These are phyloP conservation scores for Fusarium sp. DNA, from an alignment of 2,329 filamentous ascomycete genomes.

Conservation along the genomic window DNA sequence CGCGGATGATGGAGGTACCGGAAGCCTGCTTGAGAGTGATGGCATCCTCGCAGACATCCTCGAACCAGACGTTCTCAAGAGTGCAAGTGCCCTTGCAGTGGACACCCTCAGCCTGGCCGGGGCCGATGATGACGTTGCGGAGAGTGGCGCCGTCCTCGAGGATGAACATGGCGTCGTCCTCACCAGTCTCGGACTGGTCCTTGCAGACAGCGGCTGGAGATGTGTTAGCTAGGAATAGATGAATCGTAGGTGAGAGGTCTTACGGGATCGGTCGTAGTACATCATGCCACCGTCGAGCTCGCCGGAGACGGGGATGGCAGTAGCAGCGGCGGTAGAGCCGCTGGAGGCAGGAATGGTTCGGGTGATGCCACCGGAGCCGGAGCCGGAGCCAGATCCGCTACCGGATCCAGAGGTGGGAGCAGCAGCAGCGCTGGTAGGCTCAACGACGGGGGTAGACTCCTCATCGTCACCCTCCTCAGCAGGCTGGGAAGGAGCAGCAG, in stretches of 20 bases:
- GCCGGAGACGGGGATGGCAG: constrained; percentile 36
- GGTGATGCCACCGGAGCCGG: constrained; percentile 27
- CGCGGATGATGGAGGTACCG: constrained; percentile 55
- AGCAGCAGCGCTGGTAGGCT: background rate
- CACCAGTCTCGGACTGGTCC: constrained; percentile 45
- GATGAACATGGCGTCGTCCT: constrained; percentile 61
- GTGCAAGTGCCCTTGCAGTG: constrained; percentile 63
- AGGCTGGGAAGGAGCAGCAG: background rate
- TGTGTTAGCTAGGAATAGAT: constrained; percentile 2
- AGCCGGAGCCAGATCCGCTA: constrained; percentile 14
- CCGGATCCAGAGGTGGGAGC: constrained; percentile 2
- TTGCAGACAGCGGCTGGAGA: constrained; percentile 40
- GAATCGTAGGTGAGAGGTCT: background rate
- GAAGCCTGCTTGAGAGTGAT: constrained; percentile 54
- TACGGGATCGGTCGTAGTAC: constrained; percentile 41
- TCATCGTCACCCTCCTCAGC: background rate
- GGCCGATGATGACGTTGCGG: constrained; percentile 66
- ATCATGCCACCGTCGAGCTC: constrained; percentile 38
- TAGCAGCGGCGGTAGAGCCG: constrained; percentile 27
- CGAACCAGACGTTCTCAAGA: constrained; percentile 55
- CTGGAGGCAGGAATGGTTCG: constrained; percentile 39
- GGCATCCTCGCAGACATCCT: constrained; percentile 55
- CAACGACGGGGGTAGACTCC: background rate
- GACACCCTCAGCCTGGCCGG: constrained; percentile 61
- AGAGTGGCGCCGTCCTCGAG: constrained; percentile 63